Conservation (phyloP, 2,329 filamentous ascomycete species). For the Teratosphaeriaceae sp. region DNA sequence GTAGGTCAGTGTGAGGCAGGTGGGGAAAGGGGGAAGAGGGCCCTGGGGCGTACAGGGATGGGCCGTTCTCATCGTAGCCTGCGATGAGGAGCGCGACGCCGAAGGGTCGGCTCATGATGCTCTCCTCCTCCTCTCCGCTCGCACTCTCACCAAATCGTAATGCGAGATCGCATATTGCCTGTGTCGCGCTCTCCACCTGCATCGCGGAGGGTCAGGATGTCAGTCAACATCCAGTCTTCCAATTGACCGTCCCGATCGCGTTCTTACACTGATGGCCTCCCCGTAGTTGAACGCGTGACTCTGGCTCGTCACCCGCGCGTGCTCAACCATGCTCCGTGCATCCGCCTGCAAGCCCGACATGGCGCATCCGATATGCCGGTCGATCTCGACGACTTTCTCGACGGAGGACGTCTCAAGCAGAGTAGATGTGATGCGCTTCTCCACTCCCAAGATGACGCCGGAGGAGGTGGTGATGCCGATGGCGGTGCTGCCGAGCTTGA, state of each 20-base stretch:
- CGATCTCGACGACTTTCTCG: slow-evolving; percentile 99
- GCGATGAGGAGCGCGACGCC: slow-evolving; percentile 95
- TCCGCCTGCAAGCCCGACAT: slow-evolving; percentile 98
- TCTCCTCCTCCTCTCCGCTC: slow-evolving; percentile 68
- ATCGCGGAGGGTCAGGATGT: no score
- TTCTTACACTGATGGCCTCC: slow-evolving; percentile 77
- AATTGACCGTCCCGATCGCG: no score
- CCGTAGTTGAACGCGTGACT: slow-evolving; percentile 98
- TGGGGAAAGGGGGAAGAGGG: background rate
- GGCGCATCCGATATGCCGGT: slow-evolving; percentile 96
- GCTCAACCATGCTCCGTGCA: slow-evolving; percentile 95
- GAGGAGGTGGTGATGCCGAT: slow-evolving; percentile 94
- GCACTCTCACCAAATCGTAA: slow-evolving; percentile 95
- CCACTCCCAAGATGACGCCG: slow-evolving; percentile 92
- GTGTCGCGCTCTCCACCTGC: slow-evolving; percentile 97
- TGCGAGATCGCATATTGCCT: slow-evolving; percentile 96
- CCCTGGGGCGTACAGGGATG: slow-evolving; percentile 59
- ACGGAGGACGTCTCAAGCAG: slow-evolving; percentile 96
- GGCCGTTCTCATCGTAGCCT: slow-evolving; percentile 94
- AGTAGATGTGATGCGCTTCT: slow-evolving; percentile 97
- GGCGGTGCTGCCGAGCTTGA: slow-evolving; percentile 97
- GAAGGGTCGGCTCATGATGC: slow-evolving; percentile 96
- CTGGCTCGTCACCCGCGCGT: slow-evolving; percentile 92
- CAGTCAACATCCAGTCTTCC: no score
- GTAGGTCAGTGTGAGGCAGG: background rate